Base-by-base conservation (phyloP, 768 basidiomycete genomes). In the Lentinula detonsa region DNA sequence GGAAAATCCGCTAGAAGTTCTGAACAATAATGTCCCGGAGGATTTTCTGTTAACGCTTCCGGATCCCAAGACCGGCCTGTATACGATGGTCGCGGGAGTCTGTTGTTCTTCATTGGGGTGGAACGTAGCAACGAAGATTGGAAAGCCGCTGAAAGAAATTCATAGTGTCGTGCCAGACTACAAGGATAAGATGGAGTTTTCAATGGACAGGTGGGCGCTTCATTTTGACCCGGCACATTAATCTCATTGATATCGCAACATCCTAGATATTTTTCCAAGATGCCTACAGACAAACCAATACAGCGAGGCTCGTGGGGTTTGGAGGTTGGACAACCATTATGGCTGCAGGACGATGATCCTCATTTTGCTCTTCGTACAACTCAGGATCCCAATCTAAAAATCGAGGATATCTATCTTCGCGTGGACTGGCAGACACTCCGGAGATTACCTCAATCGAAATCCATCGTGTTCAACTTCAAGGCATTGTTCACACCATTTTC, bases 341-440 rank as follows among this genome's bases (percentile, higher is more conserved):
- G 73, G 67, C 53, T 76, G 34, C 82, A 81, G 61, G 63, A 71
- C 6, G 71, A 72, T 49, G 75, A 78, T 60, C 65, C 73, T 15
- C 71, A 75, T 34, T 83, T 71, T 69, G 61, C 58, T 16, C 9
- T 62, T 46, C 76, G 77, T 33, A 66, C 69, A 39, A 64, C 52
- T 5, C 77, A 79, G 57, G 64, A 68, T 35, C 72, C 73, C 2
- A 64, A 75, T 33, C 68, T 84, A 15, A 54, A 68, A 2, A 54
- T 78, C 42, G 74, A 78, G 31, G 72, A 80, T 55, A 71, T 83
- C 28, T 69, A 74, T 63, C 63, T 84, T 45, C 77, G 82, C 13
- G 79, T 84, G 18, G 81, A 83, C 60, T 83, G 82, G 81, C 83
- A 84, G 65, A 83, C 81, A 7, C 66, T 84, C 35, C 74, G 81